Percentiles rank a stretch among this genome's conserved stretches.
Conservation (phyloP, 2,329 filamentous ascomycete species). For the Lachnellula suecica region DNA sequence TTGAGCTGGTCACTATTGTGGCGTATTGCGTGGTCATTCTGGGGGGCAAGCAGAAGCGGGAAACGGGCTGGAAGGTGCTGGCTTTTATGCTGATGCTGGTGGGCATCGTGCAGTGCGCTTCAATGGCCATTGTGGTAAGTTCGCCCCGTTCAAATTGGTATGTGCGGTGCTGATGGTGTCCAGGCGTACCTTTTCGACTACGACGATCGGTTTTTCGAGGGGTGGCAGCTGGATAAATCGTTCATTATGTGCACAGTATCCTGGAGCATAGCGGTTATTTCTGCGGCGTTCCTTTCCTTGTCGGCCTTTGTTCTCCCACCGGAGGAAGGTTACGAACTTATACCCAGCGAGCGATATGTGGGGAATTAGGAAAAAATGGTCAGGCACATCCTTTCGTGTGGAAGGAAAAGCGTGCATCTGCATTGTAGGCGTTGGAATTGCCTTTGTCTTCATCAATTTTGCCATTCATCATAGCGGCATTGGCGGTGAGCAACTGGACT, state of each 20-base stretch:
- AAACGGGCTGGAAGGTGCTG: constrained; percentile 80
- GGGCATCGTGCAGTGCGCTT: constrained; percentile 68
- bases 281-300: constrained; percentile 58
- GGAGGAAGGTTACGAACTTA: constrained; percentile 86
- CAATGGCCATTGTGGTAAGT: constrained; percentile 81
- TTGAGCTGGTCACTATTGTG: constrained; percentile 79
- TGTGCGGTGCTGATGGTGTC: constrained; percentile 5
- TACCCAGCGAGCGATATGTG: constrained; percentile 41
- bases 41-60: constrained; percentile 77
- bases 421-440: neutral
- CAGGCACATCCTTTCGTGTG: neutral
- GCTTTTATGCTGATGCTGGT: constrained; percentile 64
- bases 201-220: constrained; percentile 78
- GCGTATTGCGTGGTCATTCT: constrained; percentile 74
- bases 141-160: constrained; percentile 1
- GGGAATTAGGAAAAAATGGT: neutral
- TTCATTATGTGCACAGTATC: constrained; percentile 70
- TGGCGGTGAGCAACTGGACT: neutral
- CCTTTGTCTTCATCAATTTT: neutral
- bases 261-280: constrained; percentile 50
- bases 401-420: neutral
- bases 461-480: neutral
- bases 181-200: constrained; percentile 83
- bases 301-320: constrained; percentile 71
- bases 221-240: constrained; percentile 77